Conservation (phyloP, 2,329 filamentous ascomycete species). For the Talaromyces amestolkiae region DNA sequence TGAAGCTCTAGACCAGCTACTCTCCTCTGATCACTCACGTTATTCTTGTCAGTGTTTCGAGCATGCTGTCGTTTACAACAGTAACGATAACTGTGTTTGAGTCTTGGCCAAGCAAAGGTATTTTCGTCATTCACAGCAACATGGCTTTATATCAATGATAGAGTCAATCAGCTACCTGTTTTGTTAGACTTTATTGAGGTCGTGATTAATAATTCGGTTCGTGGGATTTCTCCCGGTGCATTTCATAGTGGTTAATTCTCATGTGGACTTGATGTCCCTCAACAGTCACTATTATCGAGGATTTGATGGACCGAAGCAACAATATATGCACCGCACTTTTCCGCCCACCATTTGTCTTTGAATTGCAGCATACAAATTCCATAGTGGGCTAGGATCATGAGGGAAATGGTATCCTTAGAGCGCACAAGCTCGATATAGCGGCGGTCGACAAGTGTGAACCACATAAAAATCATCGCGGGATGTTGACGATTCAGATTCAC, state of each 20-base stretch:
- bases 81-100: neutral
- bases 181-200: too few species aligned
- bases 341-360: conserved; percentile 12
- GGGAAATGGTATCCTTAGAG: conserved; percentile 8
- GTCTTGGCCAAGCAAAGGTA: neutral
- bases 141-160: neutral
- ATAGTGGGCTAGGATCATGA: conserved; percentile 16
- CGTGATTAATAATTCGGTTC: too few species aligned
- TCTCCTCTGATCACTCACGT: neutral
- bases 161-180: too few species aligned
- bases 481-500: conserved; percentile 10
- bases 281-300: neutral
- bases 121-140: neutral
- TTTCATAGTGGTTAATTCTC: too few species aligned
- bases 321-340: conserved; percentile 9
- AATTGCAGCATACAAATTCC: conserved; percentile 15
- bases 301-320: conserved; percentile 5
- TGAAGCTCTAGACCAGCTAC: neutral
- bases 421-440: conserved; percentile 9
- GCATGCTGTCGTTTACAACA: neutral
- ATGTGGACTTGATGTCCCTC: too few species aligned
- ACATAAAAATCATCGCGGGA: conserved; percentile 18
- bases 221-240: too few species aligned
- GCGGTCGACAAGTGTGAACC: conserved; percentile 9
- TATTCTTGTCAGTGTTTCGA: neutral